phyloP scores from a whole-genome alignment of 2,329 filamentous ascomycete species.

The Ophiostoma quercus region DNA sequence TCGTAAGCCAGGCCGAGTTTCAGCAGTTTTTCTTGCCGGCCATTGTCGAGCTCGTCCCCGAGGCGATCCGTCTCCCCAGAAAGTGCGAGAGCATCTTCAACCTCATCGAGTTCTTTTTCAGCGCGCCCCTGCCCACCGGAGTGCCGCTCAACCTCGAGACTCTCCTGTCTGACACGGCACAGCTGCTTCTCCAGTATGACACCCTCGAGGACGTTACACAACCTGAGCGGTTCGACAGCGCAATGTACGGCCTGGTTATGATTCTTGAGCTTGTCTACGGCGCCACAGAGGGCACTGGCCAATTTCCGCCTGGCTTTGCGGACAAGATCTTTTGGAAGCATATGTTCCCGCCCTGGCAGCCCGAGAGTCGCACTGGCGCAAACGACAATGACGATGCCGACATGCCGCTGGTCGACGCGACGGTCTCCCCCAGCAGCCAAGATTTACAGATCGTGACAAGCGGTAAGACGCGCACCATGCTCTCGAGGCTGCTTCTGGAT shows the following conservation, averaged over 20 bases:
- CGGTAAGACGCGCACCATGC: conserved; percentile 49
- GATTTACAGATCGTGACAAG: conserved; percentile 44
- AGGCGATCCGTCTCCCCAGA: conserved; percentile 33
- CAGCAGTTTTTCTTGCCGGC: conserved; percentile 46
- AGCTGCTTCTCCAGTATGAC: conserved; percentile 31
- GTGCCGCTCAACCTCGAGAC: conserved; percentile 29
- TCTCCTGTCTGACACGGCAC: conserved; percentile 30
- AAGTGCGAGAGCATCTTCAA: conserved; percentile 45
- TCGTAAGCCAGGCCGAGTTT: conserved; percentile 37
- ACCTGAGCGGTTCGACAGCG: conserved; percentile 36
- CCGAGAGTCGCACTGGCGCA: conserved; percentile 25
- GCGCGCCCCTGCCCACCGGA: conserved; percentile 34
- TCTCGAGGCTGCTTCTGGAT: conserved; percentile 56
- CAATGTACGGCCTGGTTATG: conserved; percentile 36
- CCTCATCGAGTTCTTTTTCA: conserved; percentile 40
- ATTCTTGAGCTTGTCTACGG: conserved; percentile 35
- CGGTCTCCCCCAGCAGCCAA: not conserved
- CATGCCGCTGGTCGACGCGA: not conserved
- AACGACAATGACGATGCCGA: not conserved
- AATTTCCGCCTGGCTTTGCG: conserved; percentile 33
- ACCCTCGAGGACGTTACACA: conserved; percentile 37
- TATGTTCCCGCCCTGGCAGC: conserved; percentile 54
- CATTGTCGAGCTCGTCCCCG: conserved; percentile 37
- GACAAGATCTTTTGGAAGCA: conserved; percentile 56
- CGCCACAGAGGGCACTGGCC: conserved; percentile 20